phyloP scores from a whole-genome alignment of 148 eudicot genomes.

The Rhododendron molle region DNA sequence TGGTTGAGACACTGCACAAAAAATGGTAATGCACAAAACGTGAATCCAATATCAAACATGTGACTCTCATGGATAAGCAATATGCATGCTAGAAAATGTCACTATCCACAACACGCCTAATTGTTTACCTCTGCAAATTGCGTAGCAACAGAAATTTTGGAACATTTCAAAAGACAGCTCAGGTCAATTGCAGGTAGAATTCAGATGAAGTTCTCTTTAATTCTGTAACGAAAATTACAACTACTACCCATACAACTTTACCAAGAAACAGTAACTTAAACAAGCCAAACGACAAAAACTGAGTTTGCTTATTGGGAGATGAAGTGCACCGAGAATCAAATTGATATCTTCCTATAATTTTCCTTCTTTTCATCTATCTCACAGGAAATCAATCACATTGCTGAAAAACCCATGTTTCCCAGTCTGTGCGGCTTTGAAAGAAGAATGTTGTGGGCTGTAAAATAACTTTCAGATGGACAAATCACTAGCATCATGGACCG shows the following conservation, averaged over 20 bases:
- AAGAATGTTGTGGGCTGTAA: background rate
- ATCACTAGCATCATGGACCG: background rate
- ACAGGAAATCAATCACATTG: background rate
- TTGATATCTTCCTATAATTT: background rate
- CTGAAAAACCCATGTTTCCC: background rate
- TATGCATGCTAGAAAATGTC: background rate
- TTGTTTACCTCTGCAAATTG: background rate
- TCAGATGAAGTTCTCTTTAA: background rate
- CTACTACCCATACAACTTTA: background rate
- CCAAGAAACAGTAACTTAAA: background rate
- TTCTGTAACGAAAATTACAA: background rate
- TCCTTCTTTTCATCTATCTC: background rate
- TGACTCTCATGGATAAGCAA: background rate
- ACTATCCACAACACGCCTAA: background rate
- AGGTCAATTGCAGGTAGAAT: background rate
- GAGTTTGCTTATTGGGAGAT: background rate
- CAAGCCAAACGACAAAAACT: background rate
- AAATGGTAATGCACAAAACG: slow-evolving; percentile 13
- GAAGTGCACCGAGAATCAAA: background rate
- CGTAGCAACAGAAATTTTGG: background rate
- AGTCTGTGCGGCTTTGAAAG: background rate
- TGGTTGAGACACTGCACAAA: slow-evolving; percentile 53
- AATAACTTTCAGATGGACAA: background rate
- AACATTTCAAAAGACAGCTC: background rate
- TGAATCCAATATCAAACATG: background rate